Base-by-base conservation (phyloP, 768 basidiomycete species). In the Termitomyces sp. region DNA sequence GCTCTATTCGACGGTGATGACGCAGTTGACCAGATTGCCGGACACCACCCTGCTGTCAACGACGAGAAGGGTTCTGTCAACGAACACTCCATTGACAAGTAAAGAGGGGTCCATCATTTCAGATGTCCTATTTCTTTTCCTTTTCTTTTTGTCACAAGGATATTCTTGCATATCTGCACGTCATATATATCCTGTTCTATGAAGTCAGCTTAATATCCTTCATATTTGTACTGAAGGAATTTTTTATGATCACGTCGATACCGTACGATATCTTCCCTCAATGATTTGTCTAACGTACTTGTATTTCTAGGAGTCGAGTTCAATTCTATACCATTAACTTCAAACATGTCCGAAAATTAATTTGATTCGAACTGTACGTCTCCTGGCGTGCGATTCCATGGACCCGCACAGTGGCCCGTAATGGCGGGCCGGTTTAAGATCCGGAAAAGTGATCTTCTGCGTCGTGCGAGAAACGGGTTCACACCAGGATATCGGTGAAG, bases 1-100 rank as follows among this genome's bases (percentile, higher is more conserved):
- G 86, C 80, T 36, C 69, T 92, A 53, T 92, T 92, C 76, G 89
- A 92, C 63, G 88, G 87, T 40, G 81, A 84, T 12, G 80, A 82
- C 1, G 81, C 75, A 24, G 67, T 70, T 5, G 69, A 65, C 71
- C 45, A 70, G n/a, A n/a, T 84, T 72, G 33, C 77, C 62, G 24
- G 42, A 54, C 33, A 55, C 50, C 56, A 64, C 66, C 28, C 57
- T 61, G 65, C 70, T 22, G 58, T 47, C 36, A 63, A 60, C 47
- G 71, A 73, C 57, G 75, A 77, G 60, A 77, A 75, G 57, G 68
- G 63, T 3, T 73, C 73, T 5, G 67, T 68, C 66, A 64, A 66
- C 20, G 73, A 73, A 58, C 55, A 69, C 14, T 54, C 63, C 45
- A 48, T 51, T 59, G 63, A 66, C 22, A 40, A 60, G 52, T 62